Evolutionary conservation across 352 stramenopile species (phyloP).

Genomic region (Thraustotheca clavata): DNA sequence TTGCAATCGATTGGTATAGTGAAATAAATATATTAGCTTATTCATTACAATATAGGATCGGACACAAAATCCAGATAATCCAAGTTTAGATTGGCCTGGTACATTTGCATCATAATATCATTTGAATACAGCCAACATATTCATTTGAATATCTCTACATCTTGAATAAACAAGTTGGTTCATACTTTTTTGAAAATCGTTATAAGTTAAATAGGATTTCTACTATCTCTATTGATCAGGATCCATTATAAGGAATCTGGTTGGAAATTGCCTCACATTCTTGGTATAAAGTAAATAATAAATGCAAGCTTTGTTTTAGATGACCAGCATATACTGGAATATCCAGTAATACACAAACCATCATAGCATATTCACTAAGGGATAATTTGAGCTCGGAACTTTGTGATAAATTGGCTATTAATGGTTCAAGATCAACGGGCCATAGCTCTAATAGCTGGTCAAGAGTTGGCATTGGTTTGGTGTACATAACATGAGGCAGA

Average conservation of each 20-base stretch:
- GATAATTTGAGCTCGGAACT: conserved; percentile 32
- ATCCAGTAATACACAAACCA: conserved; percentile 87
- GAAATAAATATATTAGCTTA: no score
- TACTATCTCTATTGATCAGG: neutral
- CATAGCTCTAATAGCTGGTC: conserved; percentile 86
- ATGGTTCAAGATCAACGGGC: conserved; percentile 77
- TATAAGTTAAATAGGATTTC: no score
- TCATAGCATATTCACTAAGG: conserved; percentile 71
- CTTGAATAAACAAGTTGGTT: no score
- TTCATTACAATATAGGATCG: conserved; percentile 28
- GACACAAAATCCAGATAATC: conserved; percentile 50
- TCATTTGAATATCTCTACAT: no score
- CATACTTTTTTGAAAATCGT: no score
- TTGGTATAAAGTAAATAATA: conserved; percentile 87
- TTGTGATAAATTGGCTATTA: conserved; percentile 32
- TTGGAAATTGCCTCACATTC: conserved; percentile 54
- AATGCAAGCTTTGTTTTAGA: conserved; percentile 85
- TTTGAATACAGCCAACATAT: conserved; percentile 3
- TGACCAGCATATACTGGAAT: conserved; percentile 83
- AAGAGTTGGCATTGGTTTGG: conserved; percentile 82
- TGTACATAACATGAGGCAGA: conserved; percentile 62
- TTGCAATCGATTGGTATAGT: conserved; percentile 60
- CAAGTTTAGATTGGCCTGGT: conserved; percentile 52
- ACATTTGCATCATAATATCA: conserved; percentile 53
- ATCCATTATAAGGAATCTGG: neutral